These are phyloP conservation scores for Cutaneotrichosporon sp. DNA, from an alignment of 1,284 basidiomycete species.

Conservation along the genomic window DNA sequence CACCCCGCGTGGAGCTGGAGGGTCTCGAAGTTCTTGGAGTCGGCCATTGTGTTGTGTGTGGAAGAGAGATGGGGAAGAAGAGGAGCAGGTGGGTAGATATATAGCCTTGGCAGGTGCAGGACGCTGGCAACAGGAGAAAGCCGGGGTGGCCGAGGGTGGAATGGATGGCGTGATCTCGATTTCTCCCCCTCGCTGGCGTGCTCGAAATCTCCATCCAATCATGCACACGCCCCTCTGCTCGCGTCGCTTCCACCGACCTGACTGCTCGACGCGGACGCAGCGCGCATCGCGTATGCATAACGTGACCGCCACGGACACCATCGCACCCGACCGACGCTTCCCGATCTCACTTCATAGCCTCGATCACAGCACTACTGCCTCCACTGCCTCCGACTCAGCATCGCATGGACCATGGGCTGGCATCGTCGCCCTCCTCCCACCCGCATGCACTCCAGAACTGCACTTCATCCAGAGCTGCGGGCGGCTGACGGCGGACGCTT, in stretches of 20 bases:
- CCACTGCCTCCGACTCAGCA: not conserved
- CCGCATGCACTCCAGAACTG: too few species aligned
- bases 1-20: constrained; percentile 30
- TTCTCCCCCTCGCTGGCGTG: not conserved
- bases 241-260: not conserved
- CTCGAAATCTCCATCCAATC: not conserved
- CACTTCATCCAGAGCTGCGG: too few species aligned
- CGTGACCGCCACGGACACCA: not conserved
- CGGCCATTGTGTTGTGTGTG: constrained; percentile 8
- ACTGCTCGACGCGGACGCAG: too few species aligned
- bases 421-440: not conserved
- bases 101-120: not conserved
- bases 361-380: not conserved
- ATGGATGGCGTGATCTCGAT: not conserved
- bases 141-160: not conserved
- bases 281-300: constrained; percentile 5
- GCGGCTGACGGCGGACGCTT: too few species aligned
- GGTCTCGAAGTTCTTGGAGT: constrained; percentile 23
- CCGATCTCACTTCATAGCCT: not conserved
- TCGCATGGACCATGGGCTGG: not conserved
- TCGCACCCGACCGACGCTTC: not conserved
- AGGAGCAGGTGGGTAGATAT: not conserved
- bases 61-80: not conserved
- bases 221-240: not conserved
- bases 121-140: not conserved